Evolutionary conservation across 2,329 filamentous ascomycete genomes (phyloP).

Genomic region (Xylariaceae sp.): DNA sequence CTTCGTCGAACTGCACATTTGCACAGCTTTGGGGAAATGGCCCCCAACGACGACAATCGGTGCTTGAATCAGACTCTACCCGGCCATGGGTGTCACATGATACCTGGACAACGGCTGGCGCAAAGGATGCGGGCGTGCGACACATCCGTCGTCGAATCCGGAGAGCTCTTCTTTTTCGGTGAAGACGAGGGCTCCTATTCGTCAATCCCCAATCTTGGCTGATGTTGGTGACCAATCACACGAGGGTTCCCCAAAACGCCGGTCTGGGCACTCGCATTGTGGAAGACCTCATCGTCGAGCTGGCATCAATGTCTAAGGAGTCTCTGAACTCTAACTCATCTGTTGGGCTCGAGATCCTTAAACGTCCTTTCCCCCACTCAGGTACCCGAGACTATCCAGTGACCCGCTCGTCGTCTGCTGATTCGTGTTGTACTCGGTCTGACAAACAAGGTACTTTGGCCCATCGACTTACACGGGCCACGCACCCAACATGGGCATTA

Average conservation of each 20-base stretch:
- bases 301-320: conserved; percentile 28
- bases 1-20: no score
- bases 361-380: conserved; percentile 29
- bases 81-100: no score
- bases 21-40: no score
- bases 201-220: not conserved
- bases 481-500: conserved; percentile 24
- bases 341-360: conserved; percentile 24
- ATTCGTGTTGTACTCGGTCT: conserved; percentile 30
- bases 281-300: conserved; percentile 26
- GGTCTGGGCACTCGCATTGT: conserved; percentile 26
- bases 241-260: conserved; percentile 5
- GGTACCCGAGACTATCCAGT: conserved; percentile 28
- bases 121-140: no score
- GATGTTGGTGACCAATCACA: conserved; percentile 17
- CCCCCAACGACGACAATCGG: no score
- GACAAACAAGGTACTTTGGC: conserved; percentile 27
- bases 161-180: no score
- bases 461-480: conserved; percentile 30
- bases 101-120: no score
- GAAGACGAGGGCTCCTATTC: not conserved
- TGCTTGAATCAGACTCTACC: no score
- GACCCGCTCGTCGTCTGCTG: conserved; percentile 27
- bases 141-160: no score
- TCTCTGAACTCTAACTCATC: conserved; percentile 27